phyloP scores from a whole-genome alignment of 2,329 filamentous ascomycete species.

The Pyrenochaeta sp. region DNA sequence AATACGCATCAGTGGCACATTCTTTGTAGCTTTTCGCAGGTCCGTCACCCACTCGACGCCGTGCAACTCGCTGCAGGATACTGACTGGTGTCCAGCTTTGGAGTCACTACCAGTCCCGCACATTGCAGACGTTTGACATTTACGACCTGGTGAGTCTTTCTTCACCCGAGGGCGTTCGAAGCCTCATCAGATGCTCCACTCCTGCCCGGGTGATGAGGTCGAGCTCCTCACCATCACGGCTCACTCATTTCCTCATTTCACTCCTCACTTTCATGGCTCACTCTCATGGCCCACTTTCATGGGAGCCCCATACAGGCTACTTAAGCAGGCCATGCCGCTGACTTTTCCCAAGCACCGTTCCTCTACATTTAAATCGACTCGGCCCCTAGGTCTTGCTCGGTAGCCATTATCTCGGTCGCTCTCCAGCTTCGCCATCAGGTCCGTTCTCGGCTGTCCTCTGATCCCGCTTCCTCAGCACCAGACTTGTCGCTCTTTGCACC shows the following conservation, averaged over 20 bases:
- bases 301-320: not conserved
- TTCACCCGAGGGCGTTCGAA: constrained; percentile 9
- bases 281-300: too few relatives aligned
- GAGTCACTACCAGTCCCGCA: constrained; percentile 50
- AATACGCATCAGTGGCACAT: constrained; percentile 54
- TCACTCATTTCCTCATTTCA: constrained; percentile 15
- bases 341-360: constrained; percentile 35
- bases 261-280: too few relatives aligned
- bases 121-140: constrained; percentile 52
- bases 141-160: constrained; percentile 46
- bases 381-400: constrained; percentile 22
- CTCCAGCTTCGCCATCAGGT: constrained; percentile 10
- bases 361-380: constrained; percentile 38
- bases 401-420: constrained; percentile 17
- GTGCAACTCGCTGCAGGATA: constrained; percentile 1
- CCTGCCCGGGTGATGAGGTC: constrained; percentile 3
- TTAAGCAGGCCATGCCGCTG: constrained; percentile 12
- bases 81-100: constrained; percentile 46
- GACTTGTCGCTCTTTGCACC: constrained; percentile 2
- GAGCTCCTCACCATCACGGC: constrained; percentile 28
- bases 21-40: constrained; percentile 55
- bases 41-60: constrained; percentile 25
- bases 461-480: constrained; percentile 3
- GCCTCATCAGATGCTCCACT: constrained; percentile 3
- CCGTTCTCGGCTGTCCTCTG: constrained; percentile 10